phyloP scores from a whole-genome alignment of 169 alveolate species.

The Blepharisma undulans region DNA sequence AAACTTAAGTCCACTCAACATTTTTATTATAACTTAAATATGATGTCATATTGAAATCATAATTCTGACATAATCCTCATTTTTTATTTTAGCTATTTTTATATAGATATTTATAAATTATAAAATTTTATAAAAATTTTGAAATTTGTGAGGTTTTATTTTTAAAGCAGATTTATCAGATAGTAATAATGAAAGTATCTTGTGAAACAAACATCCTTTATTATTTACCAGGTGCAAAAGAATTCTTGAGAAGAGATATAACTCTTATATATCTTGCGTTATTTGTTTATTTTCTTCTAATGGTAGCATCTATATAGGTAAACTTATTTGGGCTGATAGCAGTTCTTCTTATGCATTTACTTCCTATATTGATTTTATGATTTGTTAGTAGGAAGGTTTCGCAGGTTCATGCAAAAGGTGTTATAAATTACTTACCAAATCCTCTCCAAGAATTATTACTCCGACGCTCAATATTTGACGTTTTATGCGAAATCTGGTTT shows the following conservation, averaged over 20 bases:
- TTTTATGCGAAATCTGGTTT: conserved; percentile 19
- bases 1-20: not conserved
- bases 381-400: not conserved
- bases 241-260: not conserved
- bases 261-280: not conserved
- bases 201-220: not conserved
- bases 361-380: not conserved
- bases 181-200: not conserved
- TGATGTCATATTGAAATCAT: not conserved
- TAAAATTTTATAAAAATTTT: too few species aligned
- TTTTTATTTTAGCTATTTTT: too few species aligned
- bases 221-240: not conserved
- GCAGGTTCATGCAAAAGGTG: not conserved
- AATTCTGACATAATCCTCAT: not conserved
- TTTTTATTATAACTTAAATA: not conserved
- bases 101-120: too few species aligned
- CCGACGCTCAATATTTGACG: not conserved
- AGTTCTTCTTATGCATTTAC: conserved; percentile 1
- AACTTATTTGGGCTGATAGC: not conserved
- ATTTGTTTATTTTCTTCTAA: not conserved
- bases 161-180: not conserved
- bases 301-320: not conserved
- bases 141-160: too few species aligned
- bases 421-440: not conserved
- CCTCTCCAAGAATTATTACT: not conserved